Evolutionary conservation across 2,329 filamentous ascomycete genomes (phyloP).

Genomic region (Dactylellina parvicollis): DNA sequence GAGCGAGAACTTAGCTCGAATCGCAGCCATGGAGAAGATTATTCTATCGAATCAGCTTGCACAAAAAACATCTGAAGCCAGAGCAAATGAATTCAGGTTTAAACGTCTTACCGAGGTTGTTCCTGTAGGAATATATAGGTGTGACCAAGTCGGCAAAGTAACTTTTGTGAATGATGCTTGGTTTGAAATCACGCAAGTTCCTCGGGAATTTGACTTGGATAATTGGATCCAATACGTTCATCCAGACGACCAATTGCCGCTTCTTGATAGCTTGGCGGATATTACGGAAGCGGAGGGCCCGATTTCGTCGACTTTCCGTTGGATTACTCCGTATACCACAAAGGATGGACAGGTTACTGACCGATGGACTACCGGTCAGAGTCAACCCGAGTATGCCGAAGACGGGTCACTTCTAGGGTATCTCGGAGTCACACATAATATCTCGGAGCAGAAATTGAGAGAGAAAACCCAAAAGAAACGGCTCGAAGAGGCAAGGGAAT

Average conservation of each 20-base stretch:
- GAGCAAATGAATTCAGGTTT: slow-evolving; percentile 75
- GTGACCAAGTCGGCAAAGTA: slow-evolving; percentile 75
- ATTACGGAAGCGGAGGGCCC: slow-evolving; percentile 17
- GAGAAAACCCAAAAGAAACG: slow-evolving; percentile 81
- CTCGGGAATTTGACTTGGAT: slow-evolving; percentile 22
- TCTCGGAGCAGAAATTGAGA: slow-evolving; percentile 84
- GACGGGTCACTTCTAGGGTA: slow-evolving; percentile 75
- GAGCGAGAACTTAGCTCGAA: slow-evolving; percentile 76
- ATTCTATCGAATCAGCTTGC: slow-evolving; percentile 80
- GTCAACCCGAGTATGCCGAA: slow-evolving; percentile 75
- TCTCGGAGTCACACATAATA: slow-evolving; percentile 84
- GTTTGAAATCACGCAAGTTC: slow-evolving; percentile 62
- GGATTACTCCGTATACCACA: slow-evolving; percentile 30
- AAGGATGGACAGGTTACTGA: slow-evolving; percentile 64
- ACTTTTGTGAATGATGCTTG: slow-evolving; percentile 84
- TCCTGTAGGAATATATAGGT: slow-evolving; percentile 83
- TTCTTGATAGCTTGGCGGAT: background rate
- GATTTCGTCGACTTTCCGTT: slow-evolving; percentile 17
- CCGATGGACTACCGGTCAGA: slow-evolving; percentile 81
- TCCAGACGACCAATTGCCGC: background rate
- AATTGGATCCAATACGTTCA: slow-evolving; percentile 42
- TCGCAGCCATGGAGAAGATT: slow-evolving; percentile 79
- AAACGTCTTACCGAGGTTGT: slow-evolving; percentile 85
- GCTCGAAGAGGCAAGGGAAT: slow-evolving; percentile 81
- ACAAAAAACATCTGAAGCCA: slow-evolving; percentile 68